Evolutionary conservation across 2,329 filamentous ascomycete genomes (phyloP), one percentile per base, ranked within the genome.

Genomic region (Aspergillus pseudoglaucus): DNA sequence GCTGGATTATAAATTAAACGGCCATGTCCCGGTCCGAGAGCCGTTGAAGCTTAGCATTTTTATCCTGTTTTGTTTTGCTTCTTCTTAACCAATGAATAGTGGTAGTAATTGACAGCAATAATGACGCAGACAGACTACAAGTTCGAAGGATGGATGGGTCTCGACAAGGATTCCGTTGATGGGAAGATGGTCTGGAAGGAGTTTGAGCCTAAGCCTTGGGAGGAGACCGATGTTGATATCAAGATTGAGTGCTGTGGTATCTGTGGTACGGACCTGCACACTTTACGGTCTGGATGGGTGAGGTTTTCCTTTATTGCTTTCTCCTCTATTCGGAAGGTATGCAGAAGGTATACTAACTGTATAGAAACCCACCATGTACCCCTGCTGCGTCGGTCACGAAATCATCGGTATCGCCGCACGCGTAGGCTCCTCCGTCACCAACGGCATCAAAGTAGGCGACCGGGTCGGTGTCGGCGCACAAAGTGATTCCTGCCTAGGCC

Each of bases 171-270:
- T 49, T 65, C 76, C 12, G 74, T 66, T 27, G 61, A 79, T 45
- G 79, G 79, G 47, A 78, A 78, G 46, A 76, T 81, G 71, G 69
- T 68, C 30, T 80, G 77, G 77, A 66, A 73, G 37, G 64, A 77
- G 47, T 84, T 77, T 47, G 72, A 81, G 64, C 81, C 81, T 33
- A 85, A 85, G 72, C 67, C 69, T n/a, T 85, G 81, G 77, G 77
- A 81, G 42, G 82, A 85, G 61, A 78, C 74, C 23, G 81, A 85
- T 52, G 67, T 85, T 47, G 82, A 85, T 58, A 83, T 85, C 55
- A 75, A 80, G 59, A 68, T 85, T 53, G 76, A 78, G 0, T 79
- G 83, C 68, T 84, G 80, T 54, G 81, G 83, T 51, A 76, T 86
- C 53, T 86, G 83, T 60, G 82, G 80, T 47, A 78, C 76, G 0